These are phyloP conservation scores for Simplicillium aogashimaense DNA, from an alignment of 2,329 filamentous ascomycete genomes.

Conservation along the genomic window DNA sequence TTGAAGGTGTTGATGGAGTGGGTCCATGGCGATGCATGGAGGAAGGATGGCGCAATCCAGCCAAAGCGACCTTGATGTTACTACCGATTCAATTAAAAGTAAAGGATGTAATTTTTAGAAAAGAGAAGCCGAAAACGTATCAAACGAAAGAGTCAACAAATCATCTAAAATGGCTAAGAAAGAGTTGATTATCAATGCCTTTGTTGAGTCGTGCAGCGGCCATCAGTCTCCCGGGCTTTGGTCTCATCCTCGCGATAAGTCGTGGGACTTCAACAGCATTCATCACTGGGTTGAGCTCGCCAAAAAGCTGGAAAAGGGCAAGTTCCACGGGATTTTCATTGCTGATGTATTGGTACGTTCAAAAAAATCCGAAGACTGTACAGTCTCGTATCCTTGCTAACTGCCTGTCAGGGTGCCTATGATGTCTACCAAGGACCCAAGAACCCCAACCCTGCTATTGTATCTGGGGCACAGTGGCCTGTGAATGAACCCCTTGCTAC, in stretches of 20 bases:
- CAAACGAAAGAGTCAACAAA: too few species aligned
- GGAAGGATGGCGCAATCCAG: too few species aligned
- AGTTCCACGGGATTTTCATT: slow-evolving; percentile 58
- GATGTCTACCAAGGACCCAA: slow-evolving; percentile 56
- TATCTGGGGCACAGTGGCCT: slow-evolving; percentile 58
- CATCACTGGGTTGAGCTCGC: slow-evolving; percentile 52
- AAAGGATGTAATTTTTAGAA: too few species aligned
- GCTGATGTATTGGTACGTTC: slow-evolving; percentile 41
- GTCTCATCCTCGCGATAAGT: slow-evolving; percentile 55
- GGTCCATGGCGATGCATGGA: too few species aligned
- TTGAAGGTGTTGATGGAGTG: too few species aligned
- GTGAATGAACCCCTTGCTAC: slow-evolving; percentile 57
- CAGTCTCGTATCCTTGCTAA: background rate
- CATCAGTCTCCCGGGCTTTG: slow-evolving; percentile 38
- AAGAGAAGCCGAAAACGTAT: too few species aligned
- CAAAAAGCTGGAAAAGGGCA: slow-evolving; percentile 27
- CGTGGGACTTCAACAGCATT: slow-evolving; percentile 49
- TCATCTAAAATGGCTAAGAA: slow-evolving; percentile 10
- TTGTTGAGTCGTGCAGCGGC: slow-evolving; percentile 28
- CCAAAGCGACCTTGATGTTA: too few species aligned
- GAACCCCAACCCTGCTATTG: slow-evolving; percentile 41
- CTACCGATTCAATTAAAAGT: too few species aligned
- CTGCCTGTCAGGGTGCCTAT: slow-evolving; percentile 39
- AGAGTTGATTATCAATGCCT: slow-evolving; percentile 31
- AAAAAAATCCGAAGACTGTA: background rate